Base-by-base conservation (phyloP, 2,329 filamentous ascomycete species). In the Colletotrichum trifolii region DNA sequence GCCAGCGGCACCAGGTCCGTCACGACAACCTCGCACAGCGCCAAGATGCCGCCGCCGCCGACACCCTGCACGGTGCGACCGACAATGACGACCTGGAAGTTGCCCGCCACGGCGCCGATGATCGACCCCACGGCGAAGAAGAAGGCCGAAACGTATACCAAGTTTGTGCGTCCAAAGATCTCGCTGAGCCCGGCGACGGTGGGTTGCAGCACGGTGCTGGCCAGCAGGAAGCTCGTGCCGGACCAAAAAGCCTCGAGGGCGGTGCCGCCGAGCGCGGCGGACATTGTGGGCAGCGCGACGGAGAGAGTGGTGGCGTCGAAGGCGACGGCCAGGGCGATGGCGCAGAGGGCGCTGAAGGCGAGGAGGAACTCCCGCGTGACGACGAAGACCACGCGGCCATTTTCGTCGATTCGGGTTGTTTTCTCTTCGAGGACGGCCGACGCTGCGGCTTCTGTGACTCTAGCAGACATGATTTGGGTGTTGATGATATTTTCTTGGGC, bases 231-330 rank as follows among this genome's bases (percentile, higher is more conserved):
- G 13, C 87, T 87, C 5, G 90, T 92, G 2, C 89, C 90, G 11
- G 88, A 85, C 90, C 89, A 92, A 71, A 92, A 92, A 0, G 88
- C 87, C 75, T 91, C 81, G 38, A 88, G 83, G 2, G 84, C 84
- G 0, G 82, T 82, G 33, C 85, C 85, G 43, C 80, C 68, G 4
- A 89, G 77, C 43, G 83, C 81, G 17, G 75, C 69, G 9, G 85
- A 81, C 60, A 88, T 86, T 6, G 66, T 82, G 5, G 81, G 84
- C 38, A 90, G 75, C 4, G 89, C 87, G 43, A 66, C 64, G 4
- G 86, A 87, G 55, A 91, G 80, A 4, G 85, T 89, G 1, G 88
- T 91, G 4, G 87, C 88, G 73, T 91, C 89, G 35, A 91, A 78
- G 11, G 89, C 87, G 2, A 87, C 85, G 77, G 89, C 88, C 15